A percentile compares a stretch with the other conserved stretches of the same genome.
Conservation (phyloP, 345 rosid genomes). For the Eucalyptus marginata region DNA sequence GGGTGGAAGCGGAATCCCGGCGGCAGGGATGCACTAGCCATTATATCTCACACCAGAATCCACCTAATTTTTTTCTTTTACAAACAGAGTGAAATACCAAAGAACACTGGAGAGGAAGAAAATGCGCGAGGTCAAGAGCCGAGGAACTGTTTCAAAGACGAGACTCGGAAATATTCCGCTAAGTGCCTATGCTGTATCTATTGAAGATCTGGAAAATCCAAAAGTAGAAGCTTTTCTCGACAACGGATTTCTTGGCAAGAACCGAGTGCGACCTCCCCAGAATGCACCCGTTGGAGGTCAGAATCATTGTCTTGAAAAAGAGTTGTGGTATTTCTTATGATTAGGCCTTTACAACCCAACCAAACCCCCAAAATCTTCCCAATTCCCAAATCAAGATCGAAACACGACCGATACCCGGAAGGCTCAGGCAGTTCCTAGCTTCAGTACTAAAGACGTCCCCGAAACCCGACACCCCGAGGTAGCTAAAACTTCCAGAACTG, state of each 20-base stretch:
- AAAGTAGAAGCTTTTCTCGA: constrained; percentile 56
- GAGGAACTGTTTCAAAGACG: not conserved
- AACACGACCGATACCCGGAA: not conserved
- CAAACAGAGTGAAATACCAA: not conserved
- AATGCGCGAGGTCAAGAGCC: not conserved
- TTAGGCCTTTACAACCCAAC: constrained; percentile 3
- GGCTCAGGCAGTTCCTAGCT: not conserved
- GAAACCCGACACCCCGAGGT: not conserved
- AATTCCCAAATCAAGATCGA: not conserved
- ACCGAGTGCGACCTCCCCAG: constrained; percentile 46
- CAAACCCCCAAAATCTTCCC: constrained; percentile 5
- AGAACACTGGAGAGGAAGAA: not conserved
- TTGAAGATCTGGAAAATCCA: constrained; percentile 70
- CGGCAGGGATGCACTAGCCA: constrained; percentile 73
- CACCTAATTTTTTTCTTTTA: not conserved
- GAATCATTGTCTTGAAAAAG: constrained; percentile 41
- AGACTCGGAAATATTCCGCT: not conserved
- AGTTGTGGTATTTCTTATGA: constrained; percentile 11
- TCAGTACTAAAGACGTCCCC: not conserved
- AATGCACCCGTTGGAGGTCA: constrained; percentile 34
- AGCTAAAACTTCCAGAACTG: constrained; percentile 1
- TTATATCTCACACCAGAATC: not conserved
- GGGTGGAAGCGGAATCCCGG: constrained; percentile 94
- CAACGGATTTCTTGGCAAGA: constrained; percentile 34
- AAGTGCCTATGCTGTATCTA: constrained; percentile 38